These are phyloP conservation scores for Arthroderma sp. DNA, from an alignment of 2,329 filamentous ascomycete genomes.

Conservation along the genomic window DNA sequence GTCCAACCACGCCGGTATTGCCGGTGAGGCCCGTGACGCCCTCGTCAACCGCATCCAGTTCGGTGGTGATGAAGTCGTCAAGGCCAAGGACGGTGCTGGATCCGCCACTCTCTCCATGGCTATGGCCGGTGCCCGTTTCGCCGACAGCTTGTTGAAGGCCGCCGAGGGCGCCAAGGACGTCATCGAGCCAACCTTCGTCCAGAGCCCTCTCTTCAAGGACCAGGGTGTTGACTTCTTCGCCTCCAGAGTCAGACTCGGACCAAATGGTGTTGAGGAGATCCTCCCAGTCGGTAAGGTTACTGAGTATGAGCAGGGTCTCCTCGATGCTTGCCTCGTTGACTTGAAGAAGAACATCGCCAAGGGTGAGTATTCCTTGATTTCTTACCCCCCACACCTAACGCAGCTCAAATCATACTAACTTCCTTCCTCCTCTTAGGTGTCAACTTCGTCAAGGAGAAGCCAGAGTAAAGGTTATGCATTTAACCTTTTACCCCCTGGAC, in stretches of 20 bases:
- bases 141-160: conserved; percentile 87
- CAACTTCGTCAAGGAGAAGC: conserved; percentile 49
- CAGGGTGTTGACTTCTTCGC: conserved; percentile 96
- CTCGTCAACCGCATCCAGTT: conserved; percentile 96
- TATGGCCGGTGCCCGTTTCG: conserved; percentile 75
- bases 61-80: conserved; percentile 96
- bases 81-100: conserved; percentile 96
- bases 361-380: conserved; percentile 37
- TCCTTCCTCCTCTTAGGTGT: conserved; percentile 24
- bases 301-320: conserved; percentile 73
- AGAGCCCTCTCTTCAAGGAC: conserved; percentile 96
- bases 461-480: conserved; percentile 6
- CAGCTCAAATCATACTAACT: background rate
- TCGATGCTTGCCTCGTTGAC: conserved; percentile 67
- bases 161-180: conserved; percentile 88
- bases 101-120: conserved; percentile 98
- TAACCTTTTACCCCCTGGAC: no score
- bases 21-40: conserved; percentile 56
- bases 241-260: conserved; percentile 88
- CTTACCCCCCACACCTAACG: background rate
- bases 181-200: conserved; percentile 90
- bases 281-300: conserved; percentile 73
- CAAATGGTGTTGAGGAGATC: conserved; percentile 91
- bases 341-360: conserved; percentile 75
- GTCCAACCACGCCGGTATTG: conserved; percentile 72